Evolutionary conservation across 2,329 filamentous ascomycete genomes (phyloP), one percentile per base, ranked within the genome.

Genomic region (Phialophora chinensis): DNA sequence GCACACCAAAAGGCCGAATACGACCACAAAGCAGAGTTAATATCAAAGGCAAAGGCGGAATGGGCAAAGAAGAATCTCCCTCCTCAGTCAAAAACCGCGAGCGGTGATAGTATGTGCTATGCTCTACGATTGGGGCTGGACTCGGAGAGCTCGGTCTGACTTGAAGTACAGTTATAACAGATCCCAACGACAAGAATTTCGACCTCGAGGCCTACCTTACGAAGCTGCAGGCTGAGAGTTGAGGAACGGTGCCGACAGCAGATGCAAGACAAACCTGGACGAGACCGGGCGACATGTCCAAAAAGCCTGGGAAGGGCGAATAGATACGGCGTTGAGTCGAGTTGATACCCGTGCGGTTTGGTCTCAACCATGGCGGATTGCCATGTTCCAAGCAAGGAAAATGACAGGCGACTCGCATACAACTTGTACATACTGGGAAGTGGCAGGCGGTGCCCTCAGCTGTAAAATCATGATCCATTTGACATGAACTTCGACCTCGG

Each of bases 31-130:
- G 87, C 93, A 82, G 87, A 89, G 74, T 86, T 98, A 85, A 98
- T 99, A 85, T 84, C 91, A 76, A 87, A 97, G 82, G 95, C 95
- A 73, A 97, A 96, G 88, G 88, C 89, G 67, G 93, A 95, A 82
- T 99, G 90, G 82, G 85, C 87, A 75, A 95, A 90, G 88, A 91
- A 90, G 85, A 90, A 87, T 76, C 73, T 79, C 70, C 85, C 87
- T 65, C 76, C 81, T 72, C 79, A 80, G 71, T 62, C 74, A 62
- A 77, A 79, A 74, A 74, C 72, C 44, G 73, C 73, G 57, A 75
- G 77, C 73, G 79, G 78, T 74, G 76, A 74, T 60, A 70, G 79
- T 81, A 66, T 31, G 65, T 69, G 55, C 27, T 20, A 11, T 11
- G 3, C 10, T 55, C n/a, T 17, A 25, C 29, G 33, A 10, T n/a